Conservation (phyloP, 768 basidiomycete species). For the Mycena albidolilacea region DNA sequence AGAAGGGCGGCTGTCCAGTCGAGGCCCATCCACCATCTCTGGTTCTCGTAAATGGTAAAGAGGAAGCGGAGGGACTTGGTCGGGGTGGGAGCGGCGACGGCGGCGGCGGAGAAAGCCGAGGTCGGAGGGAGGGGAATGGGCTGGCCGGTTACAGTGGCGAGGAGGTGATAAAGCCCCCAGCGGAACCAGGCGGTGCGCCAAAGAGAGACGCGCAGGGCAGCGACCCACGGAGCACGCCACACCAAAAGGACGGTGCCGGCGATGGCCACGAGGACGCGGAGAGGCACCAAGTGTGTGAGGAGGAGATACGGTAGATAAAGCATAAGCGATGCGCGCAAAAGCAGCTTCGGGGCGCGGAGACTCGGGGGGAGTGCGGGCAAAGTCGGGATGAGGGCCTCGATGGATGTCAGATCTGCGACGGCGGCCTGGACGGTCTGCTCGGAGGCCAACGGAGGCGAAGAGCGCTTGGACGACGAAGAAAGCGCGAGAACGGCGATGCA, state of each 20-base stretch:
- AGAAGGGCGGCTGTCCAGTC: constrained; percentile 96
- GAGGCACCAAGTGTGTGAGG: constrained; percentile 72
- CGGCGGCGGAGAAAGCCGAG: constrained; percentile 51
- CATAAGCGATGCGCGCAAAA: constrained; percentile 71
- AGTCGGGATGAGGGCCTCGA: constrained; percentile 72
- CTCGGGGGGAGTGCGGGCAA: constrained; percentile 49
- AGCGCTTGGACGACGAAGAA: constrained; percentile 41
- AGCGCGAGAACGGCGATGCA: constrained; percentile 51
- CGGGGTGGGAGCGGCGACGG: constrained; percentile 48
- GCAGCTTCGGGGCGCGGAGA: constrained; percentile 48
- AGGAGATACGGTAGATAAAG: constrained; percentile 78
- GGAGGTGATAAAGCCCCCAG: constrained; percentile 68
- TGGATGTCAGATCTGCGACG: constrained; percentile 75
- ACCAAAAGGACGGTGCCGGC: constrained; percentile 71
- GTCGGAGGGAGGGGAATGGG: constrained; percentile 59
- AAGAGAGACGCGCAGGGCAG: constrained; percentile 67
- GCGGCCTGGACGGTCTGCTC: constrained; percentile 68
- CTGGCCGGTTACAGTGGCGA: constrained; percentile 68
- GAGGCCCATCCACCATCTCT: constrained; percentile 97
- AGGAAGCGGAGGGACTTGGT: constrained; percentile 76
- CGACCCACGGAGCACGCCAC: constrained; percentile 79
- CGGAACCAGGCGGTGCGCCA: constrained; percentile 79
- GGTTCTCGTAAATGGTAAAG: constrained; percentile 94
- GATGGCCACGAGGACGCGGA: constrained; percentile 73
- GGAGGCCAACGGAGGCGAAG: constrained; percentile 57